Evolutionary conservation across 75 land plant species (phyloP), one percentile per base, ranked within the genome.

Genomic region (Gnetum montanum): DNA sequence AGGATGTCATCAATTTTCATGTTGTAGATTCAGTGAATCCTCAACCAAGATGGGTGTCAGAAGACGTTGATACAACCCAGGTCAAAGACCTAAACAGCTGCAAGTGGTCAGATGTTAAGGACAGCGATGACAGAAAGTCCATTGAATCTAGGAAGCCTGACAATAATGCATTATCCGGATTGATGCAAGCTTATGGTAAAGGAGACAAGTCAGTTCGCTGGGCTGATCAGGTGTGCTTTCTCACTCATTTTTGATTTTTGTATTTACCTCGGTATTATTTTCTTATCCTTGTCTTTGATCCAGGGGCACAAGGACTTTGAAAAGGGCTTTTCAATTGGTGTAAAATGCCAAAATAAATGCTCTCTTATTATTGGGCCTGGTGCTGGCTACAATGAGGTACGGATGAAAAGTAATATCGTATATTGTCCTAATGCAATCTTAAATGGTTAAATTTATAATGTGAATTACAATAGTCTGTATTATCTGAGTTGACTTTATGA

Each of bases 281-380:
- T 56, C 0, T 5, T 34, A 22, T 18, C 8, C n/a, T n/a, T n/a
- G n/a, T n/a, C n/a, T n/a, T n/a, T n/a, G n/a, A n/a, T 55, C 31
- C 77, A 82, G 86, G 77, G 27, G 29, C 59, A 50, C 15, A 69
- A 53, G 52, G 25, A 25, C 7, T 70, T 67, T 27, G 43, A 41
- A 15, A 41, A 41, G 16, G 91, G 91, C 0, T 86, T 82, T 54
- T 76, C 83, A 18, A 82, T 86, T 37, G 66, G 78, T 43, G 62
- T 73, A 2, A 58, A 54, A 6, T 70, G 67, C 27, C 68, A 74
- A 49, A 58, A 72, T 27, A 68, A 54, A 3, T 1, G 54, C 18
- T 74, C 85, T 41, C 66, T 86, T 43, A 67, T 79, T 12, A 82
- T 86, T 58, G 91, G 91, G 28, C 91, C 86, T 22, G 86, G 91